phyloP scores from a whole-genome alignment of 257 asterid genomes.

The Leonotis leonurus region DNA sequence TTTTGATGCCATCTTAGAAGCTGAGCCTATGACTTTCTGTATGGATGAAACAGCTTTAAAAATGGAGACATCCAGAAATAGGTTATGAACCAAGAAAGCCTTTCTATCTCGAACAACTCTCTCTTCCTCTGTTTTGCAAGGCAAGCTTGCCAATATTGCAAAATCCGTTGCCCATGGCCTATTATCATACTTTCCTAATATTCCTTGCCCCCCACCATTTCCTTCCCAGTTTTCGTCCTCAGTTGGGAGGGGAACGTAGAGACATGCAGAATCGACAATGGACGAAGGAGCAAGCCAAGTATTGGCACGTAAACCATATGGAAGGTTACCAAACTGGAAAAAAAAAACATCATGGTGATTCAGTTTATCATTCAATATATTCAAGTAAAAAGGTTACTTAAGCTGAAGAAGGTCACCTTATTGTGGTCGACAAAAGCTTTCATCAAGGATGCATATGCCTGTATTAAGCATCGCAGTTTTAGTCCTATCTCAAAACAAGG shows the following conservation, averaged over 20 bases:
- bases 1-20: slow-evolving; percentile 25
- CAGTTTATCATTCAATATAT: slow-evolving; percentile 25
- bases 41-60: slow-evolving; percentile 86
- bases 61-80: slow-evolving; percentile 76
- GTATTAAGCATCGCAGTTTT: slow-evolving; percentile 30
- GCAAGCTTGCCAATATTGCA: slow-evolving; percentile 68
- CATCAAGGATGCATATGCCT: slow-evolving; percentile 89
- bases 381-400: slow-evolving; percentile 7
- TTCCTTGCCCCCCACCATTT: slow-evolving; percentile 91
- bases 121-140: slow-evolving; percentile 95
- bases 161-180: slow-evolving; percentile 95
- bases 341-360: slow-evolving; percentile 24
- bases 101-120: slow-evolving; percentile 91
- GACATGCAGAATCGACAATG: slow-evolving; percentile 40
- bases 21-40: slow-evolving; percentile 46
- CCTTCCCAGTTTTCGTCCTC: slow-evolving; percentile 98
- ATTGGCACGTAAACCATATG: slow-evolving; percentile 95
- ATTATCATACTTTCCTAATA: slow-evolving; percentile 59
- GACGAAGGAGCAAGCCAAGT: slow-evolving; percentile 94
- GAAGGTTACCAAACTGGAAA: slow-evolving; percentile 99
- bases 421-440: slow-evolving; percentile 84
- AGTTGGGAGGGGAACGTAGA: slow-evolving; percentile 52
- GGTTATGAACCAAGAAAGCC: slow-evolving; percentile 94
- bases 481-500: neutral
- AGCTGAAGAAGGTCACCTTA: slow-evolving; percentile 55